A percentile compares a stretch with the other conserved stretches of the same genome.
These are phyloP conservation scores for Cercospora janseana DNA, from an alignment of 2,329 filamentous ascomycete species.

Conservation along the genomic window DNA sequence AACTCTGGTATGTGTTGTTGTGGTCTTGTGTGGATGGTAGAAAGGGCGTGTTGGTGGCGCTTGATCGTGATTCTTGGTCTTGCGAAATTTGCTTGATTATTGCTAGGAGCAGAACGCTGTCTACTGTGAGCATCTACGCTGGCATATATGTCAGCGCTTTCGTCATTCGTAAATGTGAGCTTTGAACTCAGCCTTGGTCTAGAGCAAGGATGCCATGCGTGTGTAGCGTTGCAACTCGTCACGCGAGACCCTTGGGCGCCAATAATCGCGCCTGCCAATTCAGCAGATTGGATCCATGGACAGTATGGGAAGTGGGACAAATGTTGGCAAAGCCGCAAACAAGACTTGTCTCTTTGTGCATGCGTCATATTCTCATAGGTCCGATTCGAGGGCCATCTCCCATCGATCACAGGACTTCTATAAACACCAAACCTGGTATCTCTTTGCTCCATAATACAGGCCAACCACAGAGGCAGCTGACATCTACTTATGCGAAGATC, in stretches of 20 bases:
- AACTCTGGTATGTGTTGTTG: neutral
- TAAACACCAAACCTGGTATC: neutral
- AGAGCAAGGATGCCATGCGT: conserved; percentile 11
- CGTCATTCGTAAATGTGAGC: conserved; percentile 2
- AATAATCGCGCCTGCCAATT: neutral
- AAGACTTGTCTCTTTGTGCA: conserved; percentile 1
- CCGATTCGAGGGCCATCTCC: neutral
- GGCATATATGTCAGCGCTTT: neutral
- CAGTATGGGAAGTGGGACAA: neutral
- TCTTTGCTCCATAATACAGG: neutral
- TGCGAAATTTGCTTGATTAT: neutral
- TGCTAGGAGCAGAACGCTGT: too few relatives aligned
- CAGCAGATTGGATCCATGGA: neutral
- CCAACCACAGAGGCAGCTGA: neutral
- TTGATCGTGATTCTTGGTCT: too few relatives aligned
- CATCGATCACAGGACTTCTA: neutral
- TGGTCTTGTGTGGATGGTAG: too few relatives aligned
- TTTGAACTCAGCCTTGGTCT: neutral
- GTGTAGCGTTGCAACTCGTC: neutral
- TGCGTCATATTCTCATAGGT: conserved; percentile 3
- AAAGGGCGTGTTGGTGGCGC: too few relatives aligned
- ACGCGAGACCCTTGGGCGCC: conserved; percentile 3
- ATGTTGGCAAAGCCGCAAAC: conserved; percentile 1
- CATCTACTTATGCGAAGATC: conserved; percentile 24
- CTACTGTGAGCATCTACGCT: neutral